Evolutionary conservation across 2,329 filamentous ascomycete genomes (phyloP).

Genomic region (Colletotrichum acutatum): DNA sequence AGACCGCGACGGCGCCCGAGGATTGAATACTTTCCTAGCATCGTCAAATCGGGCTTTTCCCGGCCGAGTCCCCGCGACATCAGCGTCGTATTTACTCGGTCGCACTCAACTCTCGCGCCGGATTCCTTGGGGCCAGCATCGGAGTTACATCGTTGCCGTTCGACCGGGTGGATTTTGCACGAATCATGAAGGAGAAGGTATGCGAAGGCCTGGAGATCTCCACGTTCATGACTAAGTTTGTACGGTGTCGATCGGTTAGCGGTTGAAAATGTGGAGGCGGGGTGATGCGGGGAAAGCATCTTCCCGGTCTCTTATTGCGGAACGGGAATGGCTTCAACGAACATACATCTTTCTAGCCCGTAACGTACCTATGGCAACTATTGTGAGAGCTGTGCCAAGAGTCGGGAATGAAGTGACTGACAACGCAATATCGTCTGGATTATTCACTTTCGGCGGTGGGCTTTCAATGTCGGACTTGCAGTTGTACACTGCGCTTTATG

Average conservation of each 20-base stretch:
- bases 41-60: slow-evolving; percentile 26
- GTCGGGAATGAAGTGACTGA: not conserved
- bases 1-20: not conserved
- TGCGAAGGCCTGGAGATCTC: not conserved
- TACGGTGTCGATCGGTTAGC: not conserved
- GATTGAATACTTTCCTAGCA: slow-evolving; percentile 8
- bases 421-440: not conserved
- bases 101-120: not conserved
- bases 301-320: no score
- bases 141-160: not conserved
- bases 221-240: not conserved
- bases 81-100: not conserved
- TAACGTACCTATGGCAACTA: no score
- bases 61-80: not conserved
- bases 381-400: not conserved
- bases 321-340: no score
- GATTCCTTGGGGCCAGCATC: not conserved
- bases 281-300: slow-evolving; percentile 8
- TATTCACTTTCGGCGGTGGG: not conserved
- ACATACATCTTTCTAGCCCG: no score
- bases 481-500: not conserved
- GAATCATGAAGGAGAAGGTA: not conserved
- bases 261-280: not conserved
- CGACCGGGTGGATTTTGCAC: slow-evolving; percentile 13
- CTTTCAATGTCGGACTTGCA: not conserved